A percentile compares a stretch with the other conserved stretches of the same genome.
phyloP scores from a whole-genome alignment of 2,329 filamentous ascomycete species.

The Hymenoscyphus scutula region DNA sequence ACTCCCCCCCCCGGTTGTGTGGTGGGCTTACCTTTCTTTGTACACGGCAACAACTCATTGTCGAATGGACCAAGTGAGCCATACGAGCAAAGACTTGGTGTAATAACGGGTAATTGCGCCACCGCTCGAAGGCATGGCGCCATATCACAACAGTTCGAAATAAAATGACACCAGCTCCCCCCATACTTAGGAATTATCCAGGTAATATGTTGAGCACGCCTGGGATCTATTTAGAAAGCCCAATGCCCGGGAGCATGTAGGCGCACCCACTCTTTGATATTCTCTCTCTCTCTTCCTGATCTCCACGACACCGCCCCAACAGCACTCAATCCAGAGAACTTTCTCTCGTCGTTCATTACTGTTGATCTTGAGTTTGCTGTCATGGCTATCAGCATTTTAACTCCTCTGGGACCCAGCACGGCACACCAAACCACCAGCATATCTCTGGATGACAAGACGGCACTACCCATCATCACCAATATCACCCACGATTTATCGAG shows the following conservation, averaged over 20 bases:
- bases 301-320: not conserved
- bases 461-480: not conserved
- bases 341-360: not conserved
- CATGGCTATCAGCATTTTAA: slow-evolving; percentile 1
- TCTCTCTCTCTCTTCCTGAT: not conserved
- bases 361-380: not conserved
- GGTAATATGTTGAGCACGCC: slow-evolving; percentile 5
- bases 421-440: not conserved
- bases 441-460: not conserved
- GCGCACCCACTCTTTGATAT: not conserved
- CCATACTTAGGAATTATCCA: slow-evolving; percentile 4
- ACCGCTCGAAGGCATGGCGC: slow-evolving; percentile 19
- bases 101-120: slow-evolving; percentile 16
- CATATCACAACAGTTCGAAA: slow-evolving; percentile 21
- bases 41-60: not conserved
- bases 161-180: slow-evolving; percentile 24
- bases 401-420: not conserved
- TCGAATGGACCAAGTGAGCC: not conserved
- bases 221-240: not conserved
- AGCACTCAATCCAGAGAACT: not conserved
- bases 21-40: not conserved
- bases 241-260: slow-evolving; percentile 10
- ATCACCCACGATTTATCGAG: not conserved
- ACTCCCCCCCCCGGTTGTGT: not conserved
- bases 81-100: not conserved